A percentile compares a stretch with the other conserved stretches of the same genome.
Conservation (phyloP, 2,329 filamentous ascomycete species). For the Pestalotiopsis sp. region DNA sequence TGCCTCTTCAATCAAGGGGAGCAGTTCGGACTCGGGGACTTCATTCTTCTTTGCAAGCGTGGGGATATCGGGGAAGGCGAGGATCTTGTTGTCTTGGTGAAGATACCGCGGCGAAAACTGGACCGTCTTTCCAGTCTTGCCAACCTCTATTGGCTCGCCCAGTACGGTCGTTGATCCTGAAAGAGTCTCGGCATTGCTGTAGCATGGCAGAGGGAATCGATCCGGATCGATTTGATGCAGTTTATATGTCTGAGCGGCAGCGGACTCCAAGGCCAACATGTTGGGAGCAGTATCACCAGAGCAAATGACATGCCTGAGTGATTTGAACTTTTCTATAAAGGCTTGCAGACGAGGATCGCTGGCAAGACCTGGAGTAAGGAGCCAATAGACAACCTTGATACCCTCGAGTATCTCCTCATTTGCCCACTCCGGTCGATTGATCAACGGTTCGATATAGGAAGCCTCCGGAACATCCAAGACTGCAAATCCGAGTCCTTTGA, state of each 20-base stretch:
- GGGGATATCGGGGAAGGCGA: slow-evolving; percentile 49
- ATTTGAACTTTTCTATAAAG: slow-evolving; percentile 65
- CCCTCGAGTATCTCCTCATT: slow-evolving; percentile 64
- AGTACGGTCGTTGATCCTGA: slow-evolving; percentile 17
- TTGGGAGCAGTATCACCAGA: slow-evolving; percentile 75
- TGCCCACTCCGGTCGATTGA: slow-evolving; percentile 73
- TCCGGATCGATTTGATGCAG: slow-evolving; percentile 72
- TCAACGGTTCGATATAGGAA: slow-evolving; percentile 69
- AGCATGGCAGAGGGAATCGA: slow-evolving; percentile 70
- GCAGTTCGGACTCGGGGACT: slow-evolving; percentile 36
- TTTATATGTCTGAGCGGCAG: slow-evolving; percentile 65
- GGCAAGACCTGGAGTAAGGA: slow-evolving; percentile 69
- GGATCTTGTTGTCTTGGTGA: slow-evolving; percentile 45
- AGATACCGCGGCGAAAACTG: slow-evolving; percentile 47
- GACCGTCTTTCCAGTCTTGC: slow-evolving; percentile 43
- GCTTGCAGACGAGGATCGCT: slow-evolving; percentile 61
- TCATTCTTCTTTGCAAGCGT: slow-evolving; percentile 40
- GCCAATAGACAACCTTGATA: slow-evolving; percentile 75
- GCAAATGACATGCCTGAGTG: slow-evolving; percentile 75
- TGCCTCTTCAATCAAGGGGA: slow-evolving; percentile 53
- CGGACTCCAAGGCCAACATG: slow-evolving; percentile 67
- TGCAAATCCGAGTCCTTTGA: slow-evolving; percentile 72
- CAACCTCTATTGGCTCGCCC: slow-evolving; percentile 35
- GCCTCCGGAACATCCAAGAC: slow-evolving; percentile 75
- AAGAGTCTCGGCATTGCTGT: slow-evolving; percentile 52